Base-by-base conservation (phyloP, 2,329 filamentous ascomycete genomes). In the Emmonsiellopsis sp. region DNA sequence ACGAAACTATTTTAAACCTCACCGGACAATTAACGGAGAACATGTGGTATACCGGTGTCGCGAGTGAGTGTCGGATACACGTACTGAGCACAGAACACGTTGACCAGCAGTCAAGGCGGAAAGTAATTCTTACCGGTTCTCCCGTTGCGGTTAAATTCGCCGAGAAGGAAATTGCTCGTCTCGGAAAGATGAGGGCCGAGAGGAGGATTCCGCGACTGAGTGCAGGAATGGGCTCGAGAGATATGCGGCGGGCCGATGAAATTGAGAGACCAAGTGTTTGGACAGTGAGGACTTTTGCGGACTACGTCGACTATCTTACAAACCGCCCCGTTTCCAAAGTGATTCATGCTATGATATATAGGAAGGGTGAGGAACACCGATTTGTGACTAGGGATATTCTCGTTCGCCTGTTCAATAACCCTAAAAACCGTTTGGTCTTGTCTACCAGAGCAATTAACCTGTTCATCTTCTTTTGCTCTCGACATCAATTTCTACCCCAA, bases 371-470 rank as follows among this genome's bases (percentile, higher is more conserved):
- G 33, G 40, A 55, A 10, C 59, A 61, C 36, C 39, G 48, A 51
- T 39, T 52, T 50, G 46, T 54, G 50, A 65, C 60, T 53, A 55
- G 46, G 36, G 45, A 57, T 27, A 61, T 63, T 6, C 57, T 74
- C 13, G 50, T 60, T 14, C 42, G 55, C 2, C 43, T 72, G 3
- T 74, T 76, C 52, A 52, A 52, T 11, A 56, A 66, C 39, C 64
- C 68, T 0, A 34, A 59, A 5, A 62, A 64, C 51, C 55, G 58
- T 50, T 60, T 60, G 6, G 61, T 62, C 13, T 56, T 74, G 10
- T 74, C 72, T 8, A 66, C 68, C n/a, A 60, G 64, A 21, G 71
- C 73, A n/a, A 63, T 71, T 53, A 74, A 74, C 54, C 57, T 53
- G 10, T 70, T 71, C 7, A 58, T 76, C 44, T 57, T 56, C 17